Evolutionary conservation across 768 basidiomycete species (phyloP).

Genomic region (Hydnum rufescens): DNA sequence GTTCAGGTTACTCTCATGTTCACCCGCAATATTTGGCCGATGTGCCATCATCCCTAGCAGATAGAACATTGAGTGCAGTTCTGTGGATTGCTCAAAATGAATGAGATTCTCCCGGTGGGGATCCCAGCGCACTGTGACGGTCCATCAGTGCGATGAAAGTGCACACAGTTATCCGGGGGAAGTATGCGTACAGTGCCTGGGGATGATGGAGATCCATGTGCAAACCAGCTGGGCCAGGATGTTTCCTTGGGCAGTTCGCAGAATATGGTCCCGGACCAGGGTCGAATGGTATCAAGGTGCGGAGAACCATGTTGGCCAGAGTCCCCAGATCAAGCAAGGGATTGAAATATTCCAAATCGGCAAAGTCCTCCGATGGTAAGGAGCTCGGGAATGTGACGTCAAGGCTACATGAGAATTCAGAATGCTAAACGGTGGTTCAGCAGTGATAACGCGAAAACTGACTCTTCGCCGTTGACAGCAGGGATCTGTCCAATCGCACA

Average conservation of each 20-base stretch:
- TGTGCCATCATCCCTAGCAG: too few relatives aligned
- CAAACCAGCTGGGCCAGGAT: not conserved
- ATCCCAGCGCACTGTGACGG: not conserved
- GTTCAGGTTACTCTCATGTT: too few relatives aligned
- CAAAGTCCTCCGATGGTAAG: too few relatives aligned
- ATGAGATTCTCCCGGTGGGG: not conserved
- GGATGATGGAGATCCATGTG: not conserved
- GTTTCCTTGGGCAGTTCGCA: not conserved
- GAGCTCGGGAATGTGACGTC: not conserved
- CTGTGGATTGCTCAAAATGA: not conserved
- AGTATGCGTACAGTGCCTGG: too few relatives aligned
- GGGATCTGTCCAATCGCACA: not conserved
- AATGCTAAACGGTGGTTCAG: not conserved
- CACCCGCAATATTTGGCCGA: too few relatives aligned
- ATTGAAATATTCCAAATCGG: too few relatives aligned
- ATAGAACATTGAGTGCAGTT: too few relatives aligned
- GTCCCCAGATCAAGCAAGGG: too few relatives aligned
- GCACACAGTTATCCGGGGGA: too few relatives aligned
- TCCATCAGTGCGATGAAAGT: not conserved
- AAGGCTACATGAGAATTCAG: not conserved
- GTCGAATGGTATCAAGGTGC: not conserved
- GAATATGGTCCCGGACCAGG: not conserved
- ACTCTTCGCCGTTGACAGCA: not conserved
- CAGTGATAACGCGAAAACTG: too few relatives aligned
- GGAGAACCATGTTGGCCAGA: not conserved